Evolutionary conservation across 139 green algal genomes (phyloP).

Genomic region (Coelastrella sp.): DNA sequence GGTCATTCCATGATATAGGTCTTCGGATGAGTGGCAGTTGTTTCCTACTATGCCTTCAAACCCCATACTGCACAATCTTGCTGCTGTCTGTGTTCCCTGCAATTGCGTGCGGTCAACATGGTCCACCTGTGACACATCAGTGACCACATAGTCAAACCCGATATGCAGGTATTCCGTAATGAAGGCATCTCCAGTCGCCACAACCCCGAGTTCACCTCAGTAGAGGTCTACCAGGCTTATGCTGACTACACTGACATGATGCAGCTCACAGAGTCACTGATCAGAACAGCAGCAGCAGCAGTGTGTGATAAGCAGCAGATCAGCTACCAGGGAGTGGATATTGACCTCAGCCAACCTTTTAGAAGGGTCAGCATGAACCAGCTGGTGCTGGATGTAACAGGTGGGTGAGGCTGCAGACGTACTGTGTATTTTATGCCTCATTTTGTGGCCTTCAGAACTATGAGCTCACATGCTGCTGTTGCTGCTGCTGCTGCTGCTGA

Average conservation of each 20-base stretch:
- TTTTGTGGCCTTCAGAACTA: too few species aligned
- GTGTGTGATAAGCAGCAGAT: conserved; percentile 52
- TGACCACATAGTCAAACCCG: too few species aligned
- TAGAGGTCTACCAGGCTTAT: conserved; percentile 97
- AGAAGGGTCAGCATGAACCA: conserved; percentile 90
- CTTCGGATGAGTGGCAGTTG: too few species aligned
- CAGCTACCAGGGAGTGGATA: conserved; percentile 81
- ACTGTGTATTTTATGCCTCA: too few species aligned
- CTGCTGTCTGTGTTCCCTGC: too few species aligned
- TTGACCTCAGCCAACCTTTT: conserved; percentile 92
- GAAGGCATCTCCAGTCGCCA: conserved; percentile 90
- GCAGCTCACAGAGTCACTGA: conserved; percentile 91
- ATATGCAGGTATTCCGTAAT: conserved; percentile 96
- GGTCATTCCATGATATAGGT: background rate
- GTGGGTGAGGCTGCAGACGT: too few species aligned
- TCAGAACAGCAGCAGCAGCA: conserved; percentile 68
- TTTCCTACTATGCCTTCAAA: too few species aligned
- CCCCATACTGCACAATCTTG: too few species aligned
- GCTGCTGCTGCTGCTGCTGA: too few species aligned
- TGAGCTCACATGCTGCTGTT: too few species aligned
- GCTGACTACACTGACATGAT: conserved; percentile 98
- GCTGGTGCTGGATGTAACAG: conserved; percentile 84
- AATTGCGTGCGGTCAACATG: too few species aligned
- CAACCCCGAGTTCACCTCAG: conserved; percentile 98
- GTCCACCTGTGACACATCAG: too few species aligned